Conservation (phyloP, 768 basidiomycete species). For the Strobilomyces dryophilus region DNA sequence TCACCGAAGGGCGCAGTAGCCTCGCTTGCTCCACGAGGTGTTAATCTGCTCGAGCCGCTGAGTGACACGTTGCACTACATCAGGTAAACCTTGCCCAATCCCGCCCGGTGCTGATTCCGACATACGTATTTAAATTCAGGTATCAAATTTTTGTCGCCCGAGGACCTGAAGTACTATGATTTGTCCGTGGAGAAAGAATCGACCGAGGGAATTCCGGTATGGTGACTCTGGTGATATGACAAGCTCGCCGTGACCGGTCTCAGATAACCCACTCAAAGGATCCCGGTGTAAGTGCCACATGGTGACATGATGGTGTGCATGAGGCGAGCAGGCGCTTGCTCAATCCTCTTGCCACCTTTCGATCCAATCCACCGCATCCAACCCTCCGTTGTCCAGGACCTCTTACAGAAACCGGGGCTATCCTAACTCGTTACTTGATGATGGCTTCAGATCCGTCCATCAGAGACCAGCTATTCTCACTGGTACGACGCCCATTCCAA, state of each 20-base stretch:
- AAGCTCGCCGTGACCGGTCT: neutral
- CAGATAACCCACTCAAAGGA: neutral
- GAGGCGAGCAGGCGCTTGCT: slow-evolving; percentile 14
- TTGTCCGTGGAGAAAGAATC: slow-evolving; percentile 1
- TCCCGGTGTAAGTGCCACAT: slow-evolving; percentile 14
- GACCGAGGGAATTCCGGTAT: slow-evolving; percentile 5
- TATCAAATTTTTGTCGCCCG: neutral
- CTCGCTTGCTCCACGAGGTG: slow-evolving; percentile 22
- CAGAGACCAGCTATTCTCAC: neutral
- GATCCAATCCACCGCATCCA: neutral
- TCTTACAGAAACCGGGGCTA: slow-evolving; percentile 3
- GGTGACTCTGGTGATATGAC: slow-evolving; percentile 8
- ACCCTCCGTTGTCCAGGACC: slow-evolving; percentile 5
- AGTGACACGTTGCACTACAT: slow-evolving; percentile 13
- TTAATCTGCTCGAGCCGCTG: slow-evolving; percentile 2
- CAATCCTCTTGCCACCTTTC: slow-evolving; percentile 2
- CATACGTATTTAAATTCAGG: slow-evolving; percentile 2
- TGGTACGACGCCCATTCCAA: slow-evolving; percentile 8
- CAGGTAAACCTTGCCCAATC: slow-evolving; percentile 7
- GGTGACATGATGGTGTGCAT: no score
- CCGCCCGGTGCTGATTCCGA: neutral
- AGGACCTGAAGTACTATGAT: neutral
- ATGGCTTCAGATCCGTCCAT: slow-evolving; percentile 7
- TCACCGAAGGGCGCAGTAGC: neutral
- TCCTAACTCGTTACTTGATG: neutral